Evolutionary conservation across 805 yeast species (phyloP).

Genomic region (Clavispora santaluciae): DNA sequence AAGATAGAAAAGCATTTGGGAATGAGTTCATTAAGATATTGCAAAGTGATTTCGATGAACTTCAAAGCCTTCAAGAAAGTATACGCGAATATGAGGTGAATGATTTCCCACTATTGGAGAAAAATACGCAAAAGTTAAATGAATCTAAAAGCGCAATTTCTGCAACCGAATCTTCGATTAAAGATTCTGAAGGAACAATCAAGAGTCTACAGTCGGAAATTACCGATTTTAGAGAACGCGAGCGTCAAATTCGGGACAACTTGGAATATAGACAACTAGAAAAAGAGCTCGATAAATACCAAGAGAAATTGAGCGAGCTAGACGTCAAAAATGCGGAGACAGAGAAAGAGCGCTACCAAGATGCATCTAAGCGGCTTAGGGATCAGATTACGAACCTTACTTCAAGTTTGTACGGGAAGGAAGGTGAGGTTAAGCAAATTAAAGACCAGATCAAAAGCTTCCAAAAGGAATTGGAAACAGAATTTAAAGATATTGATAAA

Average conservation of each 20-base stretch:
- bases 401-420: constrained; percentile 63
- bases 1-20: background rate
- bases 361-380: constrained; percentile 48
- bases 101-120: constrained; percentile 19
- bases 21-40: background rate
- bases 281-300: constrained; percentile 32
- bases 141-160: constrained; percentile 1
- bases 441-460: constrained; percentile 61
- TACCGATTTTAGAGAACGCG: constrained; percentile 55
- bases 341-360: constrained; percentile 57
- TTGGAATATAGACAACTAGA: constrained; percentile 50
- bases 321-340: constrained; percentile 56
- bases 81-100: constrained; percentile 20
- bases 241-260: constrained; percentile 61
- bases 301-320: constrained; percentile 37
- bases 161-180: constrained; percentile 9
- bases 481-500: constrained; percentile 63
- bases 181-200: constrained; percentile 20
- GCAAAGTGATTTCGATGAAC: background rate
- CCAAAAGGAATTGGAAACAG: constrained; percentile 58
- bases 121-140: constrained; percentile 12
- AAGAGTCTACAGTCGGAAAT: constrained; percentile 37
- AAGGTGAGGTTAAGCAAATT: constrained; percentile 84
- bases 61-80: constrained; percentile 3
- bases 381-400: constrained; percentile 50